Evolutionary conservation across 2,329 filamentous ascomycete species (phyloP), one percentile per base, ranked within the genome.

Genomic region (Fusarium sp.): DNA sequence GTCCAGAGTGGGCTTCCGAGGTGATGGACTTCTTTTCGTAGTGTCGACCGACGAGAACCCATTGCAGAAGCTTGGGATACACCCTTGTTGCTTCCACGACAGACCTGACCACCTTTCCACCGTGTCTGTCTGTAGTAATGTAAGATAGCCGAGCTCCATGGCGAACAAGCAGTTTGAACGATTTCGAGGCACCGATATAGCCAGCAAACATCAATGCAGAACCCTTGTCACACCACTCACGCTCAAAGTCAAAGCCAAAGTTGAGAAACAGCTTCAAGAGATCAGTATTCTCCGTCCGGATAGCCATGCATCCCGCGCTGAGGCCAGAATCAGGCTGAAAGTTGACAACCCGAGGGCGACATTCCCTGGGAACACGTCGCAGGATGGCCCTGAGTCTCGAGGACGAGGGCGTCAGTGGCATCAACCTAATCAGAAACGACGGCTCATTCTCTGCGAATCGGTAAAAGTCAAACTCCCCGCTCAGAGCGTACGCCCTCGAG

Each of bases 191-290:
- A 0, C 74, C 77, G 3, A 77, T 64, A 5, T 38, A 45, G 20
- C 66, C 69, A 14, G 77, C 77, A 54, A 67, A 73, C 75, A 78
- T 77, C 59, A 78, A 59, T 0, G 70, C 66, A 6, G 77, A 75
- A 3, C 76, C 76, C 2, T 61, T 62, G 4, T 50, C 40, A 14
- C 64, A 71, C 38, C 68, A 67, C 16, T 74, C 72, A 1, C 34
- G 54, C n/a, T 75, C 70, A 13, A 66, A 34, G 5, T 77, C 66
- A 20, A 78, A 69, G 2, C 76, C 77, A 34, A 60, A 66, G 2
- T 70, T 64, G 4, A 78, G 35, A 3, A 77, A 42, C 0, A 66
- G 14, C n/a, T 74, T 22, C n/a, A 78, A 24, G 0, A 64, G 20
- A 2, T 29, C 47, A 8, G 6, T 10, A 0, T 50, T n/a, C 0